Percentiles rank a stretch among this genome's conserved stretches.
Evolutionary conservation across 768 basidiomycete genomes (phyloP).

Genomic region (Suillus tomentosus): DNA sequence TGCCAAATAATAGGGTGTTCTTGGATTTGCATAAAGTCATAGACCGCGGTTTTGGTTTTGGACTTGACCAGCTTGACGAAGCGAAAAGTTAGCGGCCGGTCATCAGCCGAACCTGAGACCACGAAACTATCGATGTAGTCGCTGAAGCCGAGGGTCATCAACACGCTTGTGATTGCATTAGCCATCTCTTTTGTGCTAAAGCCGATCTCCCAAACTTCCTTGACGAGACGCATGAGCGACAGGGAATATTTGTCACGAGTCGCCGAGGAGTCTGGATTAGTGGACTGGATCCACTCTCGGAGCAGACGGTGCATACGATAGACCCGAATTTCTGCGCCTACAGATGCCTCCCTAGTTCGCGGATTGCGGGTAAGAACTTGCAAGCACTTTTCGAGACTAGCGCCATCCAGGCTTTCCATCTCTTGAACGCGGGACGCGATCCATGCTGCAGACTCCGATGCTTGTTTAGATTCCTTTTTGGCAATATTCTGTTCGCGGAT

Average conservation of each 20-base stretch:
- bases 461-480: slow-evolving; percentile 45
- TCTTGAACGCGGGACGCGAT: slow-evolving; percentile 50
- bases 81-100: slow-evolving; percentile 46
- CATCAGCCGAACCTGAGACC: slow-evolving; percentile 18
- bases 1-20: slow-evolving; percentile 68
- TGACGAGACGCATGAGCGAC: slow-evolving; percentile 49
- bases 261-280: slow-evolving; percentile 35
- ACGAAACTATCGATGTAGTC: slow-evolving; percentile 35
- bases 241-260: slow-evolving; percentile 50
- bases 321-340: slow-evolving; percentile 53
- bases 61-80: slow-evolving; percentile 57
- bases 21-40: slow-evolving; percentile 55
- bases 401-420: slow-evolving; percentile 34
- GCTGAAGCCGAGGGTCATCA: slow-evolving; percentile 51
- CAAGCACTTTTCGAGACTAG: slow-evolving; percentile 35
- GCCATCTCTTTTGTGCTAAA: slow-evolving; percentile 32
- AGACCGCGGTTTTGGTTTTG: slow-evolving; percentile 39
- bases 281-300: slow-evolving; percentile 52
- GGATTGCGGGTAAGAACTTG: slow-evolving; percentile 47
- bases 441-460: slow-evolving; percentile 48
- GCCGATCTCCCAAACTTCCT: slow-evolving; percentile 42
- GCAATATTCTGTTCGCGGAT: slow-evolving; percentile 47
- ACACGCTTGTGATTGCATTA: slow-evolving; percentile 40
- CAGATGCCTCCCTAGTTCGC: slow-evolving; percentile 41
- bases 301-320: slow-evolving; percentile 57